phyloP scores from a whole-genome alignment of 352 stramenopile species.

The Phytopythium vexans region DNA sequence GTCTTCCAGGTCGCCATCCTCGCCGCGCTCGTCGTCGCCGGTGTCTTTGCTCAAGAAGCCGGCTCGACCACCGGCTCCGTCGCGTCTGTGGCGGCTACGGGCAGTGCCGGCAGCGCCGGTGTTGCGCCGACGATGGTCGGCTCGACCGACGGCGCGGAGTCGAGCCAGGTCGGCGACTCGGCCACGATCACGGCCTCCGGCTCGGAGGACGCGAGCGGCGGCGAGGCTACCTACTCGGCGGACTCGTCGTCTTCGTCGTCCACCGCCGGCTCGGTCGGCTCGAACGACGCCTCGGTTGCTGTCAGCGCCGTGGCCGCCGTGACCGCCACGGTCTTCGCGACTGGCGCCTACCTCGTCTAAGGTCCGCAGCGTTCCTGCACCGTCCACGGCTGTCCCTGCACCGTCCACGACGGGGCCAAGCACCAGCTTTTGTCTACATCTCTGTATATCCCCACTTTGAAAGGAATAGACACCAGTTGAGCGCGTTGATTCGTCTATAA shows the following conservation, averaged over 20 bases:
- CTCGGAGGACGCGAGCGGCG: neutral
- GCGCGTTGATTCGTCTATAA: too few relatives aligned
- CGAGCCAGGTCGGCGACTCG: neutral
- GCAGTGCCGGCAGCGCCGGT: too few relatives aligned
- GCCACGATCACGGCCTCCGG: neutral
- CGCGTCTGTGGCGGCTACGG: too few relatives aligned
- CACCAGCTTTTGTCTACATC: too few relatives aligned
- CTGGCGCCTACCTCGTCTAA: conserved; percentile 4
- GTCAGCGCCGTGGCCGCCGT: neutral
- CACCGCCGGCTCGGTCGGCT: conserved; percentile 5
- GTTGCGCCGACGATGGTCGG: too few relatives aligned
- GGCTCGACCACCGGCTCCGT: neutral
- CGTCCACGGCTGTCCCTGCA: too few relatives aligned
- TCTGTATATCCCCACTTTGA: too few relatives aligned
- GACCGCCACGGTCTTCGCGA: conserved; percentile 2
- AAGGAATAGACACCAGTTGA: too few relatives aligned
- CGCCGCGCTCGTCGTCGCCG: conserved; percentile 5
- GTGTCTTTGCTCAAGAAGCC: neutral
- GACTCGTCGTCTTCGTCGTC: neutral
- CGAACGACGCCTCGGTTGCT: neutral
- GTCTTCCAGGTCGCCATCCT: conserved; percentile 4
- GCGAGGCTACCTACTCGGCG: neutral
- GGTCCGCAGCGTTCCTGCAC: too few relatives aligned
- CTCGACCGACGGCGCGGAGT: too few relatives aligned
- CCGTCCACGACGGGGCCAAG: too few relatives aligned